A percentile compares a stretch with the other conserved stretches of the same genome.
Evolutionary conservation across 352 stramenopile genomes (phyloP).

Genomic region (Globisporangium megalacanthum): DNA sequence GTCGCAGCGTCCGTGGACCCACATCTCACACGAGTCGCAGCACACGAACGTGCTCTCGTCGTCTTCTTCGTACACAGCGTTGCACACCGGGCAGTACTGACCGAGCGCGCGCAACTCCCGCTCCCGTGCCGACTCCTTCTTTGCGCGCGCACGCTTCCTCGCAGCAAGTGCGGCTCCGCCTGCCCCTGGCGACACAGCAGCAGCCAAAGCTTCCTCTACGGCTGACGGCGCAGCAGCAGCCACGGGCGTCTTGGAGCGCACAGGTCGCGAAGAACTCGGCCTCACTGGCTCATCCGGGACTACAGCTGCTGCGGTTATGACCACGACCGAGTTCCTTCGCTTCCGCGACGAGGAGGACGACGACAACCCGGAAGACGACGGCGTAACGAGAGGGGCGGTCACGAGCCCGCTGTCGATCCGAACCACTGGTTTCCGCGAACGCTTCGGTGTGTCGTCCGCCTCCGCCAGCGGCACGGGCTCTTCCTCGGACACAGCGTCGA

Average conservation of each 20-base stretch:
- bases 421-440: constrained; percentile 6
- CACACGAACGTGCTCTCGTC: constrained; percentile 83
- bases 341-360: constrained; percentile 27
- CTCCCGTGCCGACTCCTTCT: constrained; percentile 68
- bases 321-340: constrained; percentile 15
- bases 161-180: constrained; percentile 1
- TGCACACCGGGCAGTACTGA: constrained; percentile 87
- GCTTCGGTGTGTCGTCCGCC: constrained; percentile 1
- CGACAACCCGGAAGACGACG: not conserved
- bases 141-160: constrained; percentile 50
- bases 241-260: constrained; percentile 3
- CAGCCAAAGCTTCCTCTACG: not conserved
- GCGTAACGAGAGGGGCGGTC: not conserved
- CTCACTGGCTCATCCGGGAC: not conserved
- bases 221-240: not conserved
- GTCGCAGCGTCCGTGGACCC: constrained; percentile 78
- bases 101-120: constrained; percentile 68
- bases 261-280: not conserved
- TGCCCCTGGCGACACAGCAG: constrained; percentile 3
- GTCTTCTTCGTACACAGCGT: constrained; percentile 80
- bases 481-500: constrained; percentile 8
- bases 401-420: not conserved
- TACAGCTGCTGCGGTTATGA: not conserved
- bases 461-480: not conserved
- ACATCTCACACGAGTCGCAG: constrained; percentile 87